Conservation (phyloP, 257 asterid genomes). For the Nicotiana tomentosiformis region DNA sequence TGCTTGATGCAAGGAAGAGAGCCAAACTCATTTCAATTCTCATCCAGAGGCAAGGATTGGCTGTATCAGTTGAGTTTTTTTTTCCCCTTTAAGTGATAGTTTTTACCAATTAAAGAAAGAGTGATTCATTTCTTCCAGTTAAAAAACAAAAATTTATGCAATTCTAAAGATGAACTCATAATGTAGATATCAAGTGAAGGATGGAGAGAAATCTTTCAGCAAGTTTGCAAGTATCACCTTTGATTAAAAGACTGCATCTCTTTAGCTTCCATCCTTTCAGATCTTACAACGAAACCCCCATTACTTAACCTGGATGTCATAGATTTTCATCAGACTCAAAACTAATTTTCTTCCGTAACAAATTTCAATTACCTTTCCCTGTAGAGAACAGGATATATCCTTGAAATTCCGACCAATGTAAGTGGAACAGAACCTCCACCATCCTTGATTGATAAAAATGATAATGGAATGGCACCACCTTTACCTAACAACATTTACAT, state of each 20-base stretch:
- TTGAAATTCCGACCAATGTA: slow-evolving; percentile 71
- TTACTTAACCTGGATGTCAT: slow-evolving; percentile 46
- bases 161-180: not conserved
- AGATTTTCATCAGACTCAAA: slow-evolving; percentile 1
- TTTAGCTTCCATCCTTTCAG: slow-evolving; percentile 71
- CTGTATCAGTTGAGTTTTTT: not conserved
- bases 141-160: not conserved
- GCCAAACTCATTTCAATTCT: not conserved
- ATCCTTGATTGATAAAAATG: slow-evolving; percentile 81
- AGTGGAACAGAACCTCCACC: slow-evolving; percentile 83
- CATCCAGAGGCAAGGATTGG: not conserved
- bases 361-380: slow-evolving; percentile 68
- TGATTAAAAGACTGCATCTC: slow-evolving; percentile 48
- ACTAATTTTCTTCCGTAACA: not conserved
- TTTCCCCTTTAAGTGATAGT: not conserved
- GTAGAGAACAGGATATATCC: slow-evolving; percentile 83
- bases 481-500: slow-evolving; percentile 49
- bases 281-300: slow-evolving; percentile 64
- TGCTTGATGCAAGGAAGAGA: not conserved
- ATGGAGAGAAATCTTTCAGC: not conserved
- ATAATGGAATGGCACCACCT: slow-evolving; percentile 55
- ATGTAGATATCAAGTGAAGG: not conserved
- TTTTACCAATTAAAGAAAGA: not conserved
- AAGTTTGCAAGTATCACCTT: slow-evolving; percentile 34
- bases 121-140: not conserved